Evolutionary conservation across 2,329 filamentous ascomycete species (phyloP), one percentile per base, ranked within the genome.

Genomic region (Aureobasidium zeae): DNA sequence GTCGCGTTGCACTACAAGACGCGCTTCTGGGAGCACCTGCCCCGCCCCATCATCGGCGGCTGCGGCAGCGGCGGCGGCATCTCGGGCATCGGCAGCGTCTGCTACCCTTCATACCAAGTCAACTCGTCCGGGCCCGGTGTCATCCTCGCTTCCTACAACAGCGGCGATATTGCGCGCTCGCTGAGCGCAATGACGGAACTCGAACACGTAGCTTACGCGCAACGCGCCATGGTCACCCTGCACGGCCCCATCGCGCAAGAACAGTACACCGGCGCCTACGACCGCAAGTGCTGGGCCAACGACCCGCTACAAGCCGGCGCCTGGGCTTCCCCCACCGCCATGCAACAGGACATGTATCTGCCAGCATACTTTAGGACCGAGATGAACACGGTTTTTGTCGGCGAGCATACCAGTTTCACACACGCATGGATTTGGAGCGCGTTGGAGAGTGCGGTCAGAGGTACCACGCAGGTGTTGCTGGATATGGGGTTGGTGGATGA

Each of bases 351-450:
- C 51, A 55, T 84, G 17, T 86, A 81, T 52, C 64, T 86, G 7
- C 81, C 82, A 0, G 76, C 80, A n/a, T 86, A 83, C 55, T 83
- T 81, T 54, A 73, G 78, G 55, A 84, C 79, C 0, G 76, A 85
- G 58, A 71, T 71, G 49, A 75, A 79, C 35, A 77, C 79, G n/a
- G 75, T 84, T 24, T 83, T 83, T 47, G 65, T 81, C 2, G 63
- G 63, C 10, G 47, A 49, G 31, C 47, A 49, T 26, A 49, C 47
- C 7, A 36, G 72, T 5, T 83, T 79, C 55, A 86, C 81, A 0
- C 81, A 85, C 54, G 79, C 78, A 1, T 84, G 79, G 79, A 80
- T 83, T 37, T 72, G 73, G 22, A 76, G 72, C 2, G 80, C 81
- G 1, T 62, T 85, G 4, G 80, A 85, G 55, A 80, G 74, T 9